A percentile compares a stretch with the other conserved stretches of the same genome.
Evolutionary conservation across 73 alveolate genomes (phyloP).

Genomic region (Diophrys sp.): DNA sequence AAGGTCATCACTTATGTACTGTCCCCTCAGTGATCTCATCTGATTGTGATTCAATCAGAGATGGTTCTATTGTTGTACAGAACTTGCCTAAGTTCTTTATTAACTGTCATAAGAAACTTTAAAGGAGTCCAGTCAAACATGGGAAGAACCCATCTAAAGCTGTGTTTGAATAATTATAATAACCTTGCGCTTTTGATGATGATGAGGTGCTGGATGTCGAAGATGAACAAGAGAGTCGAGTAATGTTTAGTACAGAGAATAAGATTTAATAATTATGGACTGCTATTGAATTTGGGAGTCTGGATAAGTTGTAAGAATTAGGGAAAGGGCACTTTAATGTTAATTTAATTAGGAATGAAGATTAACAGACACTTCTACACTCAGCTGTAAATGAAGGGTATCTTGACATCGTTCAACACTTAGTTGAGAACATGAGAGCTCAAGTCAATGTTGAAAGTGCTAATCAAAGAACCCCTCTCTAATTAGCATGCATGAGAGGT

Average conservation of each 20-base stretch:
- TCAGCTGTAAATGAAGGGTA: slow-evolving; percentile 17
- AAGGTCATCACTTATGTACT: background rate
- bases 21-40: background rate
- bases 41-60: background rate
- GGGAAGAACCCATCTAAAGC: background rate
- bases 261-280: no score
- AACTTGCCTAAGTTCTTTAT: background rate
- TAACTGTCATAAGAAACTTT: background rate
- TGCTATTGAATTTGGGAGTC: no score
- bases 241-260: no score
- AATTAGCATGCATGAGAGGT: slow-evolving; percentile 30
- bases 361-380: slow-evolving; percentile 13
- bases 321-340: slow-evolving; percentile 5
- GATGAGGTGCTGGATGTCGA: background rate
- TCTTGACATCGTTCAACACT: slow-evolving; percentile 8
- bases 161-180: background rate
- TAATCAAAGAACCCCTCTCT: slow-evolving; percentile 28
- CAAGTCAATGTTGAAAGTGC: slow-evolving; percentile 24
- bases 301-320: slow-evolving; percentile 18
- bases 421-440: slow-evolving; percentile 16
- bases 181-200: background rate
- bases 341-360: background rate
- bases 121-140: background rate
- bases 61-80: background rate
- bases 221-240: background rate